Conservation (phyloP, 176 grass and related monocot species). For the Olyra latifolia region DNA sequence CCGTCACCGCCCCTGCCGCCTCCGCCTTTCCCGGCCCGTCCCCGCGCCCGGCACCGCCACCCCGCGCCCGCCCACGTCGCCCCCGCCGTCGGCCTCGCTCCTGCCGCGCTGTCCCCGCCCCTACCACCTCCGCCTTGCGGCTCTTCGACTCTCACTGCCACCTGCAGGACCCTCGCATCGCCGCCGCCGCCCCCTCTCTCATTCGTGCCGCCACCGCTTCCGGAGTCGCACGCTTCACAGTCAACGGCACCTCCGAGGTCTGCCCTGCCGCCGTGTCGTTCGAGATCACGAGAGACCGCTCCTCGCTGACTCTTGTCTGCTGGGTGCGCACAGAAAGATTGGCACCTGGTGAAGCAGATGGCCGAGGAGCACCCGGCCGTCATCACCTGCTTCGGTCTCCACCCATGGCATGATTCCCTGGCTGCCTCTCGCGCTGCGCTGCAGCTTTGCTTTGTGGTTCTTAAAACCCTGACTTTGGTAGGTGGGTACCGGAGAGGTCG, state of each 20-base stretch:
- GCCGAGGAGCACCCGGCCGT: conserved; percentile 62
- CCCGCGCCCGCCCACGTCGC: too few species aligned
- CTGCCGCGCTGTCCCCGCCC: too few species aligned
- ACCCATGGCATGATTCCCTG: conserved; percentile 58
- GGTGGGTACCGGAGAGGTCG: conserved; percentile 81
- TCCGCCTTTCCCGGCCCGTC: too few species aligned
- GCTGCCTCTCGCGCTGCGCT: neutral
- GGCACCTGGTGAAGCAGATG: conserved; percentile 81
- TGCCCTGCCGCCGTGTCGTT: neutral
- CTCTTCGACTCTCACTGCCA: conserved; percentile 92
- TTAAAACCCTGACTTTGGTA: neutral
- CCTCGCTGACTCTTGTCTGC: neutral
- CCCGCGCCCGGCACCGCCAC: too few species aligned
- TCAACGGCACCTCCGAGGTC: conserved; percentile 82
- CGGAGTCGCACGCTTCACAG: conserved; percentile 65
- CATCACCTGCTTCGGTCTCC: conserved; percentile 74
- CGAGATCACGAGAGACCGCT: neutral
- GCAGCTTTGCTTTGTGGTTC: neutral
- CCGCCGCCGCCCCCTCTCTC: conserved; percentile 48
- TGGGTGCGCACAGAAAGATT: conserved; percentile 54
- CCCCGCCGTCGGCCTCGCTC: too few species aligned
- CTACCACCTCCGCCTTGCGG: conserved; percentile 33
- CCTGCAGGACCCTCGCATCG: conserved; percentile 75
- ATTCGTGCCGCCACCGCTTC: conserved; percentile 58
- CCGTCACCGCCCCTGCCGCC: too few species aligned